These are phyloP conservation scores for Yamadazyma diospyri DNA, from an alignment of 1,139 yeast genomes.

Conservation along the genomic window DNA sequence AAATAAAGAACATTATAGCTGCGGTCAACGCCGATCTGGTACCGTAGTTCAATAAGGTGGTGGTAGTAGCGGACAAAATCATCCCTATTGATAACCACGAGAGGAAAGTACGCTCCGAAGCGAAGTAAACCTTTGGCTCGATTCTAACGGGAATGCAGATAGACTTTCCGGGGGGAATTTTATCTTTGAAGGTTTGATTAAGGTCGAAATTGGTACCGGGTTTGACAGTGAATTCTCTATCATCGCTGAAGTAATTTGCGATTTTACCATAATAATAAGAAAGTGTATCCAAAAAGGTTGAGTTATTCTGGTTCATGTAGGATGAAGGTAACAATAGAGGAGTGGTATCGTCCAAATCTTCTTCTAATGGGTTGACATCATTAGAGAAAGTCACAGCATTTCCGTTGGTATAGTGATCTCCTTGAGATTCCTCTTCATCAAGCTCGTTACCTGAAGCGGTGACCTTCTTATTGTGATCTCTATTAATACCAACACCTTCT, in stretches of 20 bases:
- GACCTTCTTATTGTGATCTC: constrained; percentile 30
- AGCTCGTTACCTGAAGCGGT: constrained; percentile 49
- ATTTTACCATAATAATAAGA: constrained; percentile 34
- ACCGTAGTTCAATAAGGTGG: constrained; percentile 68
- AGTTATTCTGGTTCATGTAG: constrained; percentile 22
- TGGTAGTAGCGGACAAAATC: constrained; percentile 70
- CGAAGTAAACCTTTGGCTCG: constrained; percentile 83
- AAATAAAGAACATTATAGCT: constrained; percentile 81
- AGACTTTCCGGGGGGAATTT: constrained; percentile 74
- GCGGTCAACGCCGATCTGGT: constrained; percentile 70
- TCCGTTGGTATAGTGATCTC: constrained; percentile 23
- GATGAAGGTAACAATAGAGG: constrained; percentile 41
- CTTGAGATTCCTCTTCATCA: constrained; percentile 47
- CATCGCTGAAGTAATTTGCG: constrained; percentile 55
- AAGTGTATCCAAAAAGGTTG: constrained; percentile 32
- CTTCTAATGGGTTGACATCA: constrained; percentile 47
- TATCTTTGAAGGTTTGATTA: constrained; percentile 41
- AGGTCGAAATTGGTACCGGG: constrained; percentile 76
- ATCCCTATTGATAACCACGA: constrained; percentile 77
- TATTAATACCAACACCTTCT: constrained; percentile 56
- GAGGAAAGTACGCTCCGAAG: constrained; percentile 76
- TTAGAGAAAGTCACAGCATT: constrained; percentile 47
- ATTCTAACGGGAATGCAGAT: constrained; percentile 77
- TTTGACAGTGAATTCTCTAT: constrained; percentile 70
- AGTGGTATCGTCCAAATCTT: constrained; percentile 42